Conservation (phyloP, 805 yeast genomes). For the Ogataea methanolica region DNA sequence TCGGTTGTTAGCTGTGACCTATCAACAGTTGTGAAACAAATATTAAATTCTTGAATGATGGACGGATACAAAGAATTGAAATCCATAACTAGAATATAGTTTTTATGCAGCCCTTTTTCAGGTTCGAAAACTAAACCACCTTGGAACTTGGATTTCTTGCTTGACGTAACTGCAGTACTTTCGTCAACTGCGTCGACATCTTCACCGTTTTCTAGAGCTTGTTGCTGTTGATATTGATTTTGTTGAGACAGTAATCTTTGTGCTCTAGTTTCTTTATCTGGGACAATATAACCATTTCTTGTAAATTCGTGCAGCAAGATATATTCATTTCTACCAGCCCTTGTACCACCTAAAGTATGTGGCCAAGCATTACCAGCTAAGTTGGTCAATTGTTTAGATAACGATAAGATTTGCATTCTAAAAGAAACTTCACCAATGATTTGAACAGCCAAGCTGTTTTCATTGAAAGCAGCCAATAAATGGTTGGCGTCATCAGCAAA, state of each 20-base stretch:
- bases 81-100: conserved; percentile 91
- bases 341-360: conserved; percentile 87
- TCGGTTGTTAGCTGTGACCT: conserved; percentile 43
- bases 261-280: conserved; percentile 51
- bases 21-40: conserved; percentile 93
- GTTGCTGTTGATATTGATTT: conserved; percentile 8
- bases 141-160: conserved; percentile 29
- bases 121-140: conserved; percentile 89
- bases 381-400: conserved; percentile 86
- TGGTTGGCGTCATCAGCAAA: conserved; percentile 64
- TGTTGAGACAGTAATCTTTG: conserved; percentile 26
- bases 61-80: conserved; percentile 97
- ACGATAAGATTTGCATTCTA: conserved; percentile 76
- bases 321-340: conserved; percentile 94
- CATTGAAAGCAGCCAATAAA: conserved; percentile 64
- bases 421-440: conserved; percentile 77
- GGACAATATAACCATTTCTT: conserved; percentile 74
- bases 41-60: conserved; percentile 93
- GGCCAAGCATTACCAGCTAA: conserved; percentile 98
- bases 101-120: conserved; percentile 88
- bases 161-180: conserved; percentile 42
- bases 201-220: conserved; percentile 20
- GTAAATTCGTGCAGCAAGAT: conserved; percentile 89
- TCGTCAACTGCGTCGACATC: conserved; percentile 29
- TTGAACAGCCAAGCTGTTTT: conserved; percentile 59